Base-by-base conservation (phyloP, 225 moss, liverwort and hornwort genomes). In the Sphagnum contortum region DNA sequence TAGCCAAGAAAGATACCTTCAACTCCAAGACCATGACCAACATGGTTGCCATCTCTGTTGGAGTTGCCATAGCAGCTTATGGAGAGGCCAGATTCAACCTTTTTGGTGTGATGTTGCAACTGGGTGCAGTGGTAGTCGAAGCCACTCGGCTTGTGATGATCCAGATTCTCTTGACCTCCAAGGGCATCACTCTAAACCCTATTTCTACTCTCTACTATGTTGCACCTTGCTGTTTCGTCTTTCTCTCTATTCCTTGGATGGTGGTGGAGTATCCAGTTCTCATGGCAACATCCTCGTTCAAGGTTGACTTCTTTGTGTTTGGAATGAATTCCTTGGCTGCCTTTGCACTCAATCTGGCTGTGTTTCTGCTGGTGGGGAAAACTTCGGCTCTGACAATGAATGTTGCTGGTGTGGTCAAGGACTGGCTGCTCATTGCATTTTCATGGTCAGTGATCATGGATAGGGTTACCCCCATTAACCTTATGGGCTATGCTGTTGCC, bases 141-240 rank as follows among this genome's bases (percentile, higher is more conserved):
- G 82, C 87, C n/a, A 79, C 80, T 62, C 82, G 87, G 57, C 83
- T 87, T 70, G 80, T 87, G 57, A 80, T 87, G 48, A 80, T 87
- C 61, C 83, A 87, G 73, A 77, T 87, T 59, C 71, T 87, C 63
- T 70, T 87, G 0, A 87, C 83, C 67, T 75, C 71, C 53, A 87
- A 87, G 75, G 87, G 87, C 50, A 55, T 83, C 65, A 87, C 83
- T 69, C 48, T 87, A 71, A 80, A 87, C 60, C 87, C 87, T 56
- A 83, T 87, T 48, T 72, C 73, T 9, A 83, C 83, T 83, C 83
- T 87, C 83, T 87, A 87, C 75, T 87, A 87, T 58, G 83, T 87
- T 64, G 83, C 83, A 69, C 87, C 87, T 66, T 87, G 83, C 83
- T 83, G 87, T 83, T 87, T 64, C n/a, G 81, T 77, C 12, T 62